Base-by-base conservation (phyloP, 352 stramenopile genomes). In the Phytophthora constricta region DNA sequence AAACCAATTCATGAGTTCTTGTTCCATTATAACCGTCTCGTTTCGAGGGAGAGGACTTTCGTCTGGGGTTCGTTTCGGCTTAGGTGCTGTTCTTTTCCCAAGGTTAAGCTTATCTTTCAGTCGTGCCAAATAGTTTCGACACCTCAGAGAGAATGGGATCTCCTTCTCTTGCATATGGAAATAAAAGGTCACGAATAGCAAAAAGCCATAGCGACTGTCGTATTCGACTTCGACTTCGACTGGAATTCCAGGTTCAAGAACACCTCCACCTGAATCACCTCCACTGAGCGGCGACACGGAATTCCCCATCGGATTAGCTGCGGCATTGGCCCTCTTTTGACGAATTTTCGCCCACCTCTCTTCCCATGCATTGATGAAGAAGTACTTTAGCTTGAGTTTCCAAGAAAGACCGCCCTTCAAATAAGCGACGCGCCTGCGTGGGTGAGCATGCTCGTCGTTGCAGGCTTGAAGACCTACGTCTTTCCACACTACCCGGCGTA, bases 161-260 rank as follows among this genome's bases (percentile, higher is more conserved):
- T 49, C 28, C 55, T 70, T 74, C 39, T 75, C 65, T 46, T 52
- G 63, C 3, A 74, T 48, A 16, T 76, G 77, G 46, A 86, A 85
- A 34, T 74, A 75, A 59, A 89, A 84, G 20, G 62, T 81, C 42
- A 85, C 73, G 20, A 80, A 82, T n/a, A 86, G 72, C 34, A 87
- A 23, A 31, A 83, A 87, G 11, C 72, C 78, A 34, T 85, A 75
- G 22, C 77, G 76, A 56, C 77, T 84, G 53, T 89, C 59, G 60
- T 91, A 84, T 59, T 86, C 70, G 9, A 92, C 77, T 51, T 95
- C 89, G 5, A 98, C 80, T 49, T 84, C 76, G 13, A 97, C 90
- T 9, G 79, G 78, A 34, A 77, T 67, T 4, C 68, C 70, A 22
- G 54, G 55, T 2, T 76, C 59, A 16, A 78, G 58, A 23, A 82